A percentile compares a stretch with the other conserved stretches of the same genome.
Conservation (phyloP, 768 basidiomycete species). For the Leccinum variicolor region DNA sequence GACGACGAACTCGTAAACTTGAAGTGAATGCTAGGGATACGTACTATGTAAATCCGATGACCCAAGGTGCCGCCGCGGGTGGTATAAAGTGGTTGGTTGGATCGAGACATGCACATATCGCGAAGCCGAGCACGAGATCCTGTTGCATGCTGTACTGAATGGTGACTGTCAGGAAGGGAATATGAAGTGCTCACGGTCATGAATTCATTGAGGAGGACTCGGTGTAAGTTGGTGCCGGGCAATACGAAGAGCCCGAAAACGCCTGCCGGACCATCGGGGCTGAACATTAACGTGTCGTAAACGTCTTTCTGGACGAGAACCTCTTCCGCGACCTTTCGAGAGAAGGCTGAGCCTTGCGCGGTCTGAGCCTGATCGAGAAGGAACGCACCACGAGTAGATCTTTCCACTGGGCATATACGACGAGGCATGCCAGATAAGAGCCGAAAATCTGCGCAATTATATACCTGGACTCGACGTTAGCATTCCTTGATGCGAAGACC, state of each 20-base stretch:
- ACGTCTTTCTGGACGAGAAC: constrained; percentile 26
- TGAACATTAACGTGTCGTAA: constrained; percentile 34
- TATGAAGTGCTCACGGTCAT: constrained; percentile 25
- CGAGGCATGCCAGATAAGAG: constrained; percentile 56
- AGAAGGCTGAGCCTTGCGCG: neutral
- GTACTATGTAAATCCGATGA: constrained; percentile 60
- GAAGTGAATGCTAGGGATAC: constrained; percentile 18
- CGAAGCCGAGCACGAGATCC: constrained; percentile 21
- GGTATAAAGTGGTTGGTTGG: constrained; percentile 58
- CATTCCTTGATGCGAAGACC: constrained; percentile 5
- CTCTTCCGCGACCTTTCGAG: constrained; percentile 25
- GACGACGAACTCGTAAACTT: neutral
- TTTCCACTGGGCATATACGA: constrained; percentile 63
- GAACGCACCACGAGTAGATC: constrained; percentile 44
- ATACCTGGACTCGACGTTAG: constrained; percentile 43
- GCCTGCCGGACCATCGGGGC: constrained; percentile 34
- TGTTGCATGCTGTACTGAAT: constrained; percentile 2
- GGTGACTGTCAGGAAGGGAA: neutral
- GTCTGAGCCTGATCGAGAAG: constrained; percentile 39
- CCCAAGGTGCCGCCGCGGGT: constrained; percentile 48
- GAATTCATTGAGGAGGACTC: constrained; percentile 40
- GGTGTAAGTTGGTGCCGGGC: constrained; percentile 30
- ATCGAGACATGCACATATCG: constrained; percentile 31
- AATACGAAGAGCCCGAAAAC: constrained; percentile 37
- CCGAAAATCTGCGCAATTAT: constrained; percentile 65